Conservation (phyloP, 352 stramenopile genomes). For the Pelagophyceae sp. region DNA sequence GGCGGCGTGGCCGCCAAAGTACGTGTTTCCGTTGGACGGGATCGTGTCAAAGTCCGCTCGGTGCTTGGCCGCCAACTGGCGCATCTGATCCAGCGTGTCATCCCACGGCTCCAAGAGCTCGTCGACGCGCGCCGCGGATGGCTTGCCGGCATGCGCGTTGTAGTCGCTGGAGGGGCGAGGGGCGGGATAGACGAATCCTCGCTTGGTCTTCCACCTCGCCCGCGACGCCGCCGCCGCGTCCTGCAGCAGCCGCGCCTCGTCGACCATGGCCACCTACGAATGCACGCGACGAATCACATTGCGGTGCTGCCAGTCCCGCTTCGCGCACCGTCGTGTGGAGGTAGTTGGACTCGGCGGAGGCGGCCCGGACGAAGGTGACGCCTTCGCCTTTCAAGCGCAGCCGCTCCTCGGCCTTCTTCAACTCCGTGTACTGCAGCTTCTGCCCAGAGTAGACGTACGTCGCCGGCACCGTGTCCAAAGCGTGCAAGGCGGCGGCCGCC, state of each 20-base stretch:
- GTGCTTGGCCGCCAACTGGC: too few relatives aligned
- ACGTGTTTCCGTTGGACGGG: conserved; percentile 61
- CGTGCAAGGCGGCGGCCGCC: conserved; percentile 35
- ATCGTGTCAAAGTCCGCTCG: conserved; percentile 56
- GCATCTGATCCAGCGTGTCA: background rate
- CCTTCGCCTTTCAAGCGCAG: conserved; percentile 47
- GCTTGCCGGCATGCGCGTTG: conserved; percentile 54
- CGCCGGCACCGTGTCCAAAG: conserved; percentile 32
- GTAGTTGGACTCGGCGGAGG: conserved; percentile 54
- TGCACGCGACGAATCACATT: too few relatives aligned
- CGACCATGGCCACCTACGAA: conserved; percentile 26
- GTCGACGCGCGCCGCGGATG: conserved; percentile 63
- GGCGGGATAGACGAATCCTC: conserved; percentile 72
- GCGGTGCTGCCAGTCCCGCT: conserved; percentile 68
- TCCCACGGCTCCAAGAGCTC: conserved; percentile 62
- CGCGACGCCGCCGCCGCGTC: conserved; percentile 42
- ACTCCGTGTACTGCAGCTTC: conserved; percentile 64
- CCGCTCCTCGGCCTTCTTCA: conserved; percentile 64
- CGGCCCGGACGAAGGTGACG: conserved; percentile 70
- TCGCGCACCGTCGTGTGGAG: conserved; percentile 66
- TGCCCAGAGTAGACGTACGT: conserved; percentile 75
- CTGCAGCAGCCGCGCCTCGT: conserved; percentile 40
- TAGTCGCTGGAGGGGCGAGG: conserved; percentile 58
- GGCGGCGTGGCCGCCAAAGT: conserved; percentile 70
- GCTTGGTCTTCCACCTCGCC: conserved; percentile 64